Evolutionary conservation across 805 yeast genomes (phyloP).

Genomic region (Candida broadrunensis): DNA sequence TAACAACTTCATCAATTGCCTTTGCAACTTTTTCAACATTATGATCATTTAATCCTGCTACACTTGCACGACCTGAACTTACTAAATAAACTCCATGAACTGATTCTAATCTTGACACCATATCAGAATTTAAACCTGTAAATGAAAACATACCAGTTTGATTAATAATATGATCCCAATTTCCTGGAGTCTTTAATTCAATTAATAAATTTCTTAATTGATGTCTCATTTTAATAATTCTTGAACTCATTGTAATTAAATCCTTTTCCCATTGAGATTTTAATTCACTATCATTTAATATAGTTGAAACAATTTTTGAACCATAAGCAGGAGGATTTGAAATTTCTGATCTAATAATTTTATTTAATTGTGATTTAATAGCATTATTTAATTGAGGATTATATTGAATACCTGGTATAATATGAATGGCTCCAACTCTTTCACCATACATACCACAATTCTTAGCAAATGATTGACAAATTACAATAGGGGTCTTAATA

Average conservation of each 20-base stretch:
- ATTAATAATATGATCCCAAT: slow-evolving; percentile 84
- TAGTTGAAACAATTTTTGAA: slow-evolving; percentile 80
- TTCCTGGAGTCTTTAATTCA: slow-evolving; percentile 73
- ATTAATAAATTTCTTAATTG: slow-evolving; percentile 60
- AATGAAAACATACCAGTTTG: slow-evolving; percentile 98
- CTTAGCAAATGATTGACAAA: slow-evolving; percentile 96
- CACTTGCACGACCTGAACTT: slow-evolving; percentile 83
- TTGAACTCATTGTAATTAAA: slow-evolving; percentile 79
- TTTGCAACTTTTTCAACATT: slow-evolving; percentile 78
- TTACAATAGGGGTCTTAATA: slow-evolving; percentile 35
- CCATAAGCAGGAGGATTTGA: slow-evolving; percentile 97
- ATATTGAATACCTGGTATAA: slow-evolving; percentile 47
- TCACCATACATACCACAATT: slow-evolving; percentile 98
- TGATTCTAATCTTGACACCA: slow-evolving; percentile 72
- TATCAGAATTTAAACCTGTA: slow-evolving; percentile 78
- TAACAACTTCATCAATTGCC: slow-evolving; percentile 77
- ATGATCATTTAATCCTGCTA: slow-evolving; percentile 84
- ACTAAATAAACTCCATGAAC: slow-evolving; percentile 82
- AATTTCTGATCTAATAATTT: slow-evolving; percentile 75
- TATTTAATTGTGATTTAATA: slow-evolving; percentile 71
- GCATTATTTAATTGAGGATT: slow-evolving; percentile 48
- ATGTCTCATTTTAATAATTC: slow-evolving; percentile 78
- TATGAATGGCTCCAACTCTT: slow-evolving; percentile 90
- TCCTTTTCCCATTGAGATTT: slow-evolving; percentile 80
- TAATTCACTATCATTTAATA: slow-evolving; percentile 66